Percentiles rank a stretch among this genome's conserved stretches.
Evolutionary conservation across 2,329 filamentous ascomycete genomes (phyloP).

Genomic region (Colletotrichum sp.): DNA sequence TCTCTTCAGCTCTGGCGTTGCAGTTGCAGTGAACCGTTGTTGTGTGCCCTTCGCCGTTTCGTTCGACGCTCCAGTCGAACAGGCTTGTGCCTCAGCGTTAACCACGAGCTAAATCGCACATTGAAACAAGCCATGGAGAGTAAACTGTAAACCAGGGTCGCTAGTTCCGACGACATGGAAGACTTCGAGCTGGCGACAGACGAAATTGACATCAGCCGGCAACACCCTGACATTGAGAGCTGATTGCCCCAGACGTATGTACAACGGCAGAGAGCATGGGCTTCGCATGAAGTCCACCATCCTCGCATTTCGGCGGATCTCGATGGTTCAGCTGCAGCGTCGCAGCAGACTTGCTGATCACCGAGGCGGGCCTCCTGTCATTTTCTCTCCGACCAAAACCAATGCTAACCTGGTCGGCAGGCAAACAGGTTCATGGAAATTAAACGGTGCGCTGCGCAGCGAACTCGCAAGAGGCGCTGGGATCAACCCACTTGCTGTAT

Average conservation of each 20-base stretch:
- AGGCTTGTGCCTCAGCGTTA: background rate
- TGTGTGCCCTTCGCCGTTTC: background rate
- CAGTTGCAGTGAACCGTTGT: background rate
- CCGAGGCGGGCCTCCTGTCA: background rate
- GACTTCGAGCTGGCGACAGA: background rate
- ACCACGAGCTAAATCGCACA: background rate
- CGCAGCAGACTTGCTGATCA: conserved; percentile 10
- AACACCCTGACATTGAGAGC: background rate
- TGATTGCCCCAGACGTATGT: background rate
- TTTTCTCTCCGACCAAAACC: background rate
- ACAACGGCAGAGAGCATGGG: background rate
- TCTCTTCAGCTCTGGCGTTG: background rate
- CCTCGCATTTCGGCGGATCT: background rate
- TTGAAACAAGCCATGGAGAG: background rate
- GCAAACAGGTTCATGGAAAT: background rate
- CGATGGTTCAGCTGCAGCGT: conserved; percentile 2
- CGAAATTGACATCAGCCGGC: background rate
- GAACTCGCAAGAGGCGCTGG: background rate
- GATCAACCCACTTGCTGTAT: background rate
- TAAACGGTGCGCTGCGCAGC: background rate
- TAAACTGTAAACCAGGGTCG: background rate
- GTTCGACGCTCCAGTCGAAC: background rate
- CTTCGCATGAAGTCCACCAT: background rate
- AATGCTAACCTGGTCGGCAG: background rate
- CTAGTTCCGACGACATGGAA: background rate